phyloP scores from a whole-genome alignment of 2,329 filamentous ascomycete genomes.

The Fusarium vanettenii region DNA sequence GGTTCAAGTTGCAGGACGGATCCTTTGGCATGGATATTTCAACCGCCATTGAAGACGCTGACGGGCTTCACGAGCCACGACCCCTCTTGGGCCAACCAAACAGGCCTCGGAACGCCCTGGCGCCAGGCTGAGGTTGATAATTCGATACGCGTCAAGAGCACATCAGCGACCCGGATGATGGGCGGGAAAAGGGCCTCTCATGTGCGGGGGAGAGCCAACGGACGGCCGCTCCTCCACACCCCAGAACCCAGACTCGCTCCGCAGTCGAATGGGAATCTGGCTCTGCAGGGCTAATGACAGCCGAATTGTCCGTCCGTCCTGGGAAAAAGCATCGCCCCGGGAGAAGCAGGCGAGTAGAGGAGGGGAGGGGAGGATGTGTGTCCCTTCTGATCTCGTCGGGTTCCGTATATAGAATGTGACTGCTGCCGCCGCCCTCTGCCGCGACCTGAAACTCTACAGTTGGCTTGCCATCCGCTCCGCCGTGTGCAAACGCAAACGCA shows the following conservation, averaged over 20 bases:
- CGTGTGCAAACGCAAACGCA: too few relatives aligned
- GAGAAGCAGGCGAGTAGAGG: slow-evolving; percentile 1
- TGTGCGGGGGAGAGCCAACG: slow-evolving; percentile 41
- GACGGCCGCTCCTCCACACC: slow-evolving; percentile 40
- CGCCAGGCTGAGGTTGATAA: slow-evolving; percentile 31
- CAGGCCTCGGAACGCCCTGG: slow-evolving; percentile 16
- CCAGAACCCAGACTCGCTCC: slow-evolving; percentile 25
- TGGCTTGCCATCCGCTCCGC: slow-evolving; percentile 22
- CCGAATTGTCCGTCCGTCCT: not conserved
- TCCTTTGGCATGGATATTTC: slow-evolving; percentile 19
- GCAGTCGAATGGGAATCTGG: slow-evolving; percentile 33
- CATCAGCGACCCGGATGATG: slow-evolving; percentile 31
- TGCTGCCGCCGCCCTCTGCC: slow-evolving; percentile 30
- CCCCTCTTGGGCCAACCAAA: slow-evolving; percentile 29
- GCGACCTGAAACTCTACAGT: slow-evolving; percentile 38
- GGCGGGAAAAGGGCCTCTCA: slow-evolving; percentile 26
- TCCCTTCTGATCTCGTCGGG: slow-evolving; percentile 8
- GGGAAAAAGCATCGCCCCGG: slow-evolving; percentile 10
- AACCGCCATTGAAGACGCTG: slow-evolving; percentile 1
- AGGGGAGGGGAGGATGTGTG: slow-evolving; percentile 9
- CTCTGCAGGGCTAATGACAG: slow-evolving; percentile 26
- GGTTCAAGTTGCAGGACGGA: slow-evolving; percentile 3
- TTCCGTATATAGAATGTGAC: slow-evolving; percentile 44
- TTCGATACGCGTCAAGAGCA: slow-evolving; percentile 36
- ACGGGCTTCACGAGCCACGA: slow-evolving; percentile 22